Evolutionary conservation across 2,329 filamentous ascomycete genomes (phyloP).

Genomic region (Lomentospora prolificans): DNA sequence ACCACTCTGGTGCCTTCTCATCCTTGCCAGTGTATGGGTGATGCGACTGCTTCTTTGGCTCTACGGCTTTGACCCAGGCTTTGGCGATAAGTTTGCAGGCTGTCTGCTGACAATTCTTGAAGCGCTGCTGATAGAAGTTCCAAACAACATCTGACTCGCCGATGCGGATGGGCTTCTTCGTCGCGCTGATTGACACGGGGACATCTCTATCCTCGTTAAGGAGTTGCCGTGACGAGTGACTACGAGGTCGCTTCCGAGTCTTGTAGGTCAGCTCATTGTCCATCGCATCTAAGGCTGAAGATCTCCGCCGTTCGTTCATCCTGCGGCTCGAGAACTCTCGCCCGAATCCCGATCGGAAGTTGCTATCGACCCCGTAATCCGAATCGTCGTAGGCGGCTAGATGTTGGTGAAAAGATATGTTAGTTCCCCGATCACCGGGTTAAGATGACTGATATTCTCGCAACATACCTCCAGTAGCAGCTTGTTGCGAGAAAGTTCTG

Average conservation of each 20-base stretch:
- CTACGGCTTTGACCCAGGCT: slow-evolving; percentile 64
- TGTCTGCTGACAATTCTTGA: slow-evolving; percentile 59
- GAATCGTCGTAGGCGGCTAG: slow-evolving; percentile 2
- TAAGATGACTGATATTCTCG: not conserved
- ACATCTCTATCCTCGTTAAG: slow-evolving; percentile 30
- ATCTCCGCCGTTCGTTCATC: not conserved
- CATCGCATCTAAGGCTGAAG: not conserved
- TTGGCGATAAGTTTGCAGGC: slow-evolving; percentile 65
- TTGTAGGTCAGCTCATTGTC: slow-evolving; percentile 15
- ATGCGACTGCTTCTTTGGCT: slow-evolving; percentile 67
- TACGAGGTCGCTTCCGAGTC: slow-evolving; percentile 26
- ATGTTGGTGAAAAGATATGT: not conserved
- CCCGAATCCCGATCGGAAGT: not conserved
- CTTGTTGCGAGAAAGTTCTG: slow-evolving; percentile 9
- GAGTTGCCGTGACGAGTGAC: slow-evolving; percentile 22
- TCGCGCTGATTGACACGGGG: slow-evolving; percentile 24
- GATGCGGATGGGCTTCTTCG: slow-evolving; percentile 38
- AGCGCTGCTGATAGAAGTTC: slow-evolving; percentile 50
- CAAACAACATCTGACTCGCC: slow-evolving; percentile 44
- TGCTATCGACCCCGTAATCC: not conserved
- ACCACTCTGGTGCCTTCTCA: slow-evolving; percentile 55
- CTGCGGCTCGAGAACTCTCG: not conserved
- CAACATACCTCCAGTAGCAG: slow-evolving; percentile 2
- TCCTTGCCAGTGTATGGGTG: slow-evolving; percentile 62
- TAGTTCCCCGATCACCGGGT: not conserved